Evolutionary conservation across 139 green algal genomes (phyloP).

Genomic region (Marvania coccoides): DNA sequence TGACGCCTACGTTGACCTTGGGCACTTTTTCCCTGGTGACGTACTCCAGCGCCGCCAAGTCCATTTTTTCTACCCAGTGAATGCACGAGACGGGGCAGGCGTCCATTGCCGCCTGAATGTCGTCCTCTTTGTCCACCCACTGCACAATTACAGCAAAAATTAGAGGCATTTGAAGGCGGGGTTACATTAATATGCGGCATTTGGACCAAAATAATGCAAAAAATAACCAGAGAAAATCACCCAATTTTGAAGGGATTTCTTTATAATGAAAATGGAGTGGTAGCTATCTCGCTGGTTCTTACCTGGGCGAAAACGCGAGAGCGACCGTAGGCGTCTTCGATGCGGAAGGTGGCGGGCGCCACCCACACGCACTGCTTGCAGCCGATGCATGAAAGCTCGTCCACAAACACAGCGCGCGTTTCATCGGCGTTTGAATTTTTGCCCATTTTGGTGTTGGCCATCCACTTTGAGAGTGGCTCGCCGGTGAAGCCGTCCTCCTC

Average conservation of each 20-base stretch:
- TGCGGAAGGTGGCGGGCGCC: constrained; percentile 69
- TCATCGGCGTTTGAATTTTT: constrained; percentile 60
- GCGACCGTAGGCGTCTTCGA: constrained; percentile 65
- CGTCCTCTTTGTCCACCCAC: constrained; percentile 71
- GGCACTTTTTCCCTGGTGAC: constrained; percentile 55
- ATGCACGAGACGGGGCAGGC: constrained; percentile 84
- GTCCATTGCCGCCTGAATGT: constrained; percentile 54
- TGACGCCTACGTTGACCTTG: constrained; percentile 60
- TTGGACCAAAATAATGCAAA: too few species aligned
- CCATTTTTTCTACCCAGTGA: constrained; percentile 69
- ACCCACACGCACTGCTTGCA: constrained; percentile 80
- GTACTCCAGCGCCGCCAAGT: constrained; percentile 73
- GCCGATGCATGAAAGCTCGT: constrained; percentile 79
- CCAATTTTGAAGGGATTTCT: too few species aligned
- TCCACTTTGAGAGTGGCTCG: constrained; percentile 69
- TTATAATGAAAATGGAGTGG: too few species aligned
- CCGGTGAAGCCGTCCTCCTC: constrained; percentile 66
- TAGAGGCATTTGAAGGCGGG: too few species aligned
- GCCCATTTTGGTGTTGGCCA: constrained; percentile 47
- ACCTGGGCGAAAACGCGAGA: constrained; percentile 68
- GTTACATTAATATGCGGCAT: too few species aligned
- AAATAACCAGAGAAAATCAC: too few species aligned
- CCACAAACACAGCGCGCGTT: constrained; percentile 73
- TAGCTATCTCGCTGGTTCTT: too few species aligned
- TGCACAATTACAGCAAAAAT: too few species aligned